Evolutionary conservation across 371 early-diverging fungal species (phyloP).

Genomic region (Parasitella parasitica): DNA sequence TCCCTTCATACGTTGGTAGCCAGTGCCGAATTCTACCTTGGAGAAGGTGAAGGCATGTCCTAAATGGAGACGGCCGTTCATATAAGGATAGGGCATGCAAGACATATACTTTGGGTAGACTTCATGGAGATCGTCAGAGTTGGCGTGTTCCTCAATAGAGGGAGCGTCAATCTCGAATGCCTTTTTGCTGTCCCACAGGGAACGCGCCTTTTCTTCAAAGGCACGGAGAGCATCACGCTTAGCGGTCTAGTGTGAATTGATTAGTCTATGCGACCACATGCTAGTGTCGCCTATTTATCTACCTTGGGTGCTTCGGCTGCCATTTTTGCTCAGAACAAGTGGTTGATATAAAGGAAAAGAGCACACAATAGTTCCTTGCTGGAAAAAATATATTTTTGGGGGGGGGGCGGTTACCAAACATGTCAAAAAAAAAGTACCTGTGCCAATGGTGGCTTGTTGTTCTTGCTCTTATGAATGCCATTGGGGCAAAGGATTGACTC

Average conservation of each 20-base stretch:
- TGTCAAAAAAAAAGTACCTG: conserved; percentile 4
- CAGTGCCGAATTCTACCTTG: conserved; percentile 96
- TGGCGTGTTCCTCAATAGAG: conserved; percentile 60
- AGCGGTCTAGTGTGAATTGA: conserved; percentile 48
- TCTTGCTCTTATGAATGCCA: not conserved
- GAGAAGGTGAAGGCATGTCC: conserved; percentile 98
- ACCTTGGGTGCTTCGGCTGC: conserved; percentile 37
- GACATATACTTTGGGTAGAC: conserved; percentile 92
- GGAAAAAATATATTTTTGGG: no score
- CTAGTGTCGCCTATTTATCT: not conserved
- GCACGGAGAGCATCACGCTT: conserved; percentile 85
- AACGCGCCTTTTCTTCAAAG: conserved; percentile 79
- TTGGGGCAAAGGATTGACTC: conserved; percentile 15
- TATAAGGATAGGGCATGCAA: conserved; percentile 99
- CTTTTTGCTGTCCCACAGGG: conserved; percentile 76
- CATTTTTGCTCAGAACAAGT: conserved; percentile 7
- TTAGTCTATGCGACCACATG: not conserved
- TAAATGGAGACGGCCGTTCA: conserved; percentile 99
- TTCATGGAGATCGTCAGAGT: conserved; percentile 57
- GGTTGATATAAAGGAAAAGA: not conserved
- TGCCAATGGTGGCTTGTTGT: conserved; percentile 15
- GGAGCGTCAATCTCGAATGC: conserved; percentile 91
- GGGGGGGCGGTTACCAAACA: conserved; percentile 1
- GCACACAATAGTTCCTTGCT: no score
- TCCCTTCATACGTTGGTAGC: conserved; percentile 95